phyloP scores from a whole-genome alignment of 1,284 basidiomycete genomes.

The Volvariella surrecta region DNA sequence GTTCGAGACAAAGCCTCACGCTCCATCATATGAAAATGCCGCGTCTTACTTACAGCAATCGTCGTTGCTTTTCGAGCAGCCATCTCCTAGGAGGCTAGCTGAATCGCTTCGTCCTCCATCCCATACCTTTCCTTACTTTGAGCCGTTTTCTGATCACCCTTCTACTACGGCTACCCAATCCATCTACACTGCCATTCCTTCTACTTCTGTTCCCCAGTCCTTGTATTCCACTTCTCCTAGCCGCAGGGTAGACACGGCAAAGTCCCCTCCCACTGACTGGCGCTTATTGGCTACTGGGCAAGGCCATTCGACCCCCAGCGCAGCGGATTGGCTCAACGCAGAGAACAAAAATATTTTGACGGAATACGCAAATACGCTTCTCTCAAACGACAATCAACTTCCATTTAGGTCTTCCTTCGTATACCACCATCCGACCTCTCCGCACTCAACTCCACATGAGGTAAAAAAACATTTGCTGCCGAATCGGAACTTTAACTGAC shows the following conservation, averaged over 20 bases:
- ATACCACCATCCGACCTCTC: conserved; percentile 20
- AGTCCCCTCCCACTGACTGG: conserved; percentile 25
- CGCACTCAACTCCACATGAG: conserved; percentile 23
- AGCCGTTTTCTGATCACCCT: conserved; percentile 37
- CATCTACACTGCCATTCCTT: conserved; percentile 12
- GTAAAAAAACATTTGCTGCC: conserved; percentile 14
- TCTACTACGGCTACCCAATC: conserved; percentile 25
- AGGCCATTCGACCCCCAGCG: neutral
- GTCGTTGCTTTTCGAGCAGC: conserved; percentile 35
- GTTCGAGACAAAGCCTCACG: conserved; percentile 46
- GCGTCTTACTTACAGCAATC: conserved; percentile 26
- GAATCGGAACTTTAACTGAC: conserved; percentile 6
- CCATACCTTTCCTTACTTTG: conserved; percentile 37
- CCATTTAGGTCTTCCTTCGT: conserved; percentile 17
- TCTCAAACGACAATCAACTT: conserved; percentile 18
- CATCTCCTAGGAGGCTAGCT: conserved; percentile 14
- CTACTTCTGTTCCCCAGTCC: conserved; percentile 16
- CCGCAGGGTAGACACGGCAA: conserved; percentile 18
- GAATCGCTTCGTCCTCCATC: conserved; percentile 15
- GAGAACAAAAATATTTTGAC: conserved; percentile 19
- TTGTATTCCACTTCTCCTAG: conserved; percentile 25
- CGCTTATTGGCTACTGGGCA: conserved; percentile 17
- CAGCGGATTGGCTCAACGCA: conserved; percentile 23
- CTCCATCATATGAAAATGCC: conserved; percentile 35
- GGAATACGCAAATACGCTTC: conserved; percentile 19